These are phyloP conservation scores for Leccinum uliginosum DNA, from an alignment of 768 basidiomycete species.

Conservation along the genomic window DNA sequence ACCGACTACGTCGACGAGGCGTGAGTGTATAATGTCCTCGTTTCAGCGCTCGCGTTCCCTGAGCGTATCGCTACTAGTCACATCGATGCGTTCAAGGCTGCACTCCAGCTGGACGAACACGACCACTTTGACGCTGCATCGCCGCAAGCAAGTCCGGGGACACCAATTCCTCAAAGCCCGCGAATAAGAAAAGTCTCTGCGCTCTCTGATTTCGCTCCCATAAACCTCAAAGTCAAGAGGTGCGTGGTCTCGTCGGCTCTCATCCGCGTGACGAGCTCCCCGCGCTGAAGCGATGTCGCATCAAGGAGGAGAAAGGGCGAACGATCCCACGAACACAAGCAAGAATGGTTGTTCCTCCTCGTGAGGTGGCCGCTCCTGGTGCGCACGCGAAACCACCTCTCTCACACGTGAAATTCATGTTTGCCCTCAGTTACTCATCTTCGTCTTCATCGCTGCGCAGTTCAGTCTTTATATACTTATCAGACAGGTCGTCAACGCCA, in stretches of 20 bases:
- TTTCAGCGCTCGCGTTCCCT: not conserved
- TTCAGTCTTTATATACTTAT: slow-evolving; percentile 86
- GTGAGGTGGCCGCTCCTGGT: slow-evolving; percentile 88
- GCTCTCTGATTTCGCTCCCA: slow-evolving; percentile 84
- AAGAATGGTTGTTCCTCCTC: slow-evolving; percentile 74
- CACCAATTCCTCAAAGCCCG: slow-evolving; percentile 28
- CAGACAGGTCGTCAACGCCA: slow-evolving; percentile 88
- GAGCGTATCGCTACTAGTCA: slow-evolving; percentile 40
- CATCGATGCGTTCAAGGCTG: slow-evolving; percentile 74
- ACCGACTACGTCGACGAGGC: slow-evolving; percentile 66
- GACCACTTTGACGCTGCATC: slow-evolving; percentile 21
- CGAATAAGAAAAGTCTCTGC: slow-evolving; percentile 80
- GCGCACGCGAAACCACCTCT: slow-evolving; percentile 22
- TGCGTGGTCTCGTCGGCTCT: slow-evolving; percentile 22
- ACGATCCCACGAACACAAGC: slow-evolving; percentile 38
- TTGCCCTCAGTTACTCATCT: slow-evolving; percentile 66
- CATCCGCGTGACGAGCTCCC: not conserved
- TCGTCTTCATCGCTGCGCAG: slow-evolving; percentile 75
- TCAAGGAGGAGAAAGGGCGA: slow-evolving; percentile 34
- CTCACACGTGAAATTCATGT: slow-evolving; percentile 1
- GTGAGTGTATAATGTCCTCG: slow-evolving; percentile 38
- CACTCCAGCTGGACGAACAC: slow-evolving; percentile 59
- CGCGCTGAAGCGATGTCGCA: slow-evolving; percentile 12
- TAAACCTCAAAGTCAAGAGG: slow-evolving; percentile 81
- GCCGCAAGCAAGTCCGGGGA: slow-evolving; percentile 19